Evolutionary conservation across 2,329 filamentous ascomycete genomes (phyloP).

Genomic region (Neodidymelliopsis sp.): DNA sequence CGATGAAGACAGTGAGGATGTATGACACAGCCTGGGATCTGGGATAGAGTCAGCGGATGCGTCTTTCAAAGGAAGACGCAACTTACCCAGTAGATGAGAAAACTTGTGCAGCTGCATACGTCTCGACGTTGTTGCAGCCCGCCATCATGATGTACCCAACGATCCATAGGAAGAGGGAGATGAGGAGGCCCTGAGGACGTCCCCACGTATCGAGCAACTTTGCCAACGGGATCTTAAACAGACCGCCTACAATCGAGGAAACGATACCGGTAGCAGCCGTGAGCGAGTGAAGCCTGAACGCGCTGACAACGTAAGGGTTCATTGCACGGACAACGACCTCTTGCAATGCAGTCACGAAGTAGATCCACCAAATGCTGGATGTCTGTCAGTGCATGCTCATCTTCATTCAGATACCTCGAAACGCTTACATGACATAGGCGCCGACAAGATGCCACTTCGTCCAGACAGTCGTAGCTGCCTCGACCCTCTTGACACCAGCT

Average conservation of each 20-base stretch:
- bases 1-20: constrained; percentile 68
- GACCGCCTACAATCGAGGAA: constrained; percentile 42
- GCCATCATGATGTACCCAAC: constrained; percentile 69
- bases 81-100: constrained; percentile 68
- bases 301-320: constrained; percentile 48
- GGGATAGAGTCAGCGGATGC: neutral
- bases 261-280: constrained; percentile 45
- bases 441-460: constrained; percentile 43
- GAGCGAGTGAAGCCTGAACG: constrained; percentile 39
- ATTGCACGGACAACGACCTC: constrained; percentile 51
- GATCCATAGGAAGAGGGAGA: constrained; percentile 36
- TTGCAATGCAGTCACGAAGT: constrained; percentile 57
- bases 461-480: constrained; percentile 51
- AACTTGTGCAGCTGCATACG: constrained; percentile 68
- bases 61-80: constrained; percentile 51
- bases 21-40: constrained; percentile 50
- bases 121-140: constrained; percentile 63
- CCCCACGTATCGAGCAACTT: constrained; percentile 51
- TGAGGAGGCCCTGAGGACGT: constrained; percentile 41
- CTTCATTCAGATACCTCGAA: rapidly evolving
- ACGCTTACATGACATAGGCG: constrained; percentile 45
- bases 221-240: constrained; percentile 47
- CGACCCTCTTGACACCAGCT: constrained; percentile 45
- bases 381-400: neutral
- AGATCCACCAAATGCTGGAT: constrained; percentile 55